Evolutionary conservation across 371 early-diverging fungal species (phyloP).

Genomic region (Choanephora cucurbitarum): DNA sequence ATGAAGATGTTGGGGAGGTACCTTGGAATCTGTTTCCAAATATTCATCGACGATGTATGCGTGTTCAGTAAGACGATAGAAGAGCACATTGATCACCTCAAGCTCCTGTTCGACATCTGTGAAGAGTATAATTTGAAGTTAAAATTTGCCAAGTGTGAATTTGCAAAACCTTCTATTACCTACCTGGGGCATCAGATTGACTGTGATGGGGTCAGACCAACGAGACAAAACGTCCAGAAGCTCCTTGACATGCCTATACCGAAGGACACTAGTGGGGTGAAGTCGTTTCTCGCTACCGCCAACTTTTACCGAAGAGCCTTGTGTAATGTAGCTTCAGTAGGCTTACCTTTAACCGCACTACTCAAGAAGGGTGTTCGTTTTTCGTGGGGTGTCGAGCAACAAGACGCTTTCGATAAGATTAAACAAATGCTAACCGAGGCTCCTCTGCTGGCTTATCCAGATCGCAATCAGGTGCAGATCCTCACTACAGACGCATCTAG

Average conservation of each 20-base stretch:
- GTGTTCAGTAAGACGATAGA: conserved; percentile 9
- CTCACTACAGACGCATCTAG: no score
- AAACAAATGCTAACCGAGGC: no score
- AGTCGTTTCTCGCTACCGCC: not conserved
- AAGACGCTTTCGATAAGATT: no score
- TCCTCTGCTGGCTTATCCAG: no score
- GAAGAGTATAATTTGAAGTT: conserved; percentile 30
- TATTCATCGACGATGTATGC: conserved; percentile 51
- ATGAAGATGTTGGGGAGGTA: conserved; percentile 1
- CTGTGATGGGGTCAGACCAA: conserved; percentile 22
- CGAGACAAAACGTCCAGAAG: conserved; percentile 7
- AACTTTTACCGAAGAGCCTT: no score
- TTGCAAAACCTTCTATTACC: conserved; percentile 8
- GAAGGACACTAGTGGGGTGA: conserved; percentile 11
- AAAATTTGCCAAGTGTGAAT: conserved; percentile 22
- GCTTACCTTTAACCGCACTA: no score
- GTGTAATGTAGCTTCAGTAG: no score
- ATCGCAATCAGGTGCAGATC: no score
- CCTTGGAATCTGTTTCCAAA: conserved; percentile 23
- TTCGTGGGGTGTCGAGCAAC: no score
- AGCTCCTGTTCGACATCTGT: conserved; percentile 35
- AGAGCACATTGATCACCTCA: conserved; percentile 39
- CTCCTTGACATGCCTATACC: conserved; percentile 10
- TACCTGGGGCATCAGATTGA: conserved; percentile 39
- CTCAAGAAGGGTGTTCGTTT: no score